Base-by-base conservation (phyloP, 129 eudicot genomes). In the Artemisia annua region DNA sequence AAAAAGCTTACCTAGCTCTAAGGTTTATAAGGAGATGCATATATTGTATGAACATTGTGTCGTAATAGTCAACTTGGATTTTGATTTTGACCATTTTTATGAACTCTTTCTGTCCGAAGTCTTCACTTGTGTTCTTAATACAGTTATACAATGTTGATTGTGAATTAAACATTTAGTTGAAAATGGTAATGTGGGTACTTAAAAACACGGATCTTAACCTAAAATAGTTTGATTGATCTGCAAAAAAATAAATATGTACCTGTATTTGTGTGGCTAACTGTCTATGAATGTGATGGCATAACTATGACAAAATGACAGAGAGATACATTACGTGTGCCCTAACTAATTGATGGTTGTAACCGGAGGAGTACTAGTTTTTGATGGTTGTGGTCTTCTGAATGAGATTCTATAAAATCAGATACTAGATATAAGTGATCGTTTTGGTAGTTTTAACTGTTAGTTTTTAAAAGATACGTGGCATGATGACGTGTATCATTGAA, bases 101-200 rank as follows among this genome's bases (percentile, higher is more conserved):
- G 32, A 62, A 73, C 48, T 62, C 62, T 35, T 35, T 49, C 12
- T 30, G 28, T 48, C 22, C 16, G 1, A 11, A 53, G 35, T 60
- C 43, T 46, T 48, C 62, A 14, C 48, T 58, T 71, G 65, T 20
- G 44, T 35, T 35, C 44, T 35, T 35, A 35, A 16, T 28, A 22
- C 39, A n/a, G 28, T 73, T 24, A 19, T 30, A 46, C 14, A 50
- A 30, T 63, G 69, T 62, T 5, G 22, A 62, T 63, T 26, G 24
- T 16, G 70, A 50, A 72, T 58, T 48, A 57, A 54, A 39, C 8
- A n/a, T 12, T 72, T 72, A 73, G 22, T 28, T 72, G 68, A 48
- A n/a, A 24, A 59, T 48, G 77, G 60, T 73, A 60, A 48, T 44
- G 15, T 17, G 13, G 62, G 13, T 52, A 62, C 4, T 19, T 30